These are phyloP conservation scores for Solanum microdontum DNA, from an alignment of 257 asterid species.

Conservation along the genomic window DNA sequence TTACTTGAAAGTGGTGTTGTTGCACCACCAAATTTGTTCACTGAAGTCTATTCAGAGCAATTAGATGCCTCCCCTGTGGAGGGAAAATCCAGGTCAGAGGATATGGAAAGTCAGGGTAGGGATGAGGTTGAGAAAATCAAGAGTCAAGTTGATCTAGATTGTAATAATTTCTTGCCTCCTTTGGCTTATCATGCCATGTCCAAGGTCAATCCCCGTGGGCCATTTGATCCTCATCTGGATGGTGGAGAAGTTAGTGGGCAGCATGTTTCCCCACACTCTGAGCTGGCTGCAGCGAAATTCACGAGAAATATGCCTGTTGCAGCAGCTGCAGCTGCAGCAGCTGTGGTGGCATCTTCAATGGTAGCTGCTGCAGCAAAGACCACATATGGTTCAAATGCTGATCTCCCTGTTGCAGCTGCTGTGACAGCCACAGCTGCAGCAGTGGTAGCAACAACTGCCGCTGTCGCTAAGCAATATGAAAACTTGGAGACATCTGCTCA, in stretches of 20 bases:
- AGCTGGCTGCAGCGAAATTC: conserved; percentile 28
- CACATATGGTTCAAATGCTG: conserved; percentile 30
- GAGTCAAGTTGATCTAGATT: conserved; percentile 26
- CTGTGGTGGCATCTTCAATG: conserved; percentile 92
- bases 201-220: conserved; percentile 27
- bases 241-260: conserved; percentile 25
- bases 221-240: conserved; percentile 19
- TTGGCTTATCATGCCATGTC: conserved; percentile 46
- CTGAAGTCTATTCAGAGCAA: conserved; percentile 55
- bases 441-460: conserved; percentile 75
- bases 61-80: conserved; percentile 20
- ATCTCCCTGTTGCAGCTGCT: conserved; percentile 88
- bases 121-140: conserved; percentile 20
- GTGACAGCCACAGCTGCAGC: conserved; percentile 93
- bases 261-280: conserved; percentile 29
- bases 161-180: conserved; percentile 55
- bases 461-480: conserved; percentile 70
- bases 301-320: conserved; percentile 61
- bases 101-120: conserved; percentile 28
- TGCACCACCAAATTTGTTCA: conserved; percentile 81
- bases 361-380: conserved; percentile 73
- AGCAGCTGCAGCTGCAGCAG: conserved; percentile 87
- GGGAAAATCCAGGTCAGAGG: conserved; percentile 19
- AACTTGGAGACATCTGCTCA: conserved; percentile 36
- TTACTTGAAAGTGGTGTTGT: conserved; percentile 94